phyloP scores from a whole-genome alignment of 345 rosid genomes.

The Brassica juncea region DNA sequence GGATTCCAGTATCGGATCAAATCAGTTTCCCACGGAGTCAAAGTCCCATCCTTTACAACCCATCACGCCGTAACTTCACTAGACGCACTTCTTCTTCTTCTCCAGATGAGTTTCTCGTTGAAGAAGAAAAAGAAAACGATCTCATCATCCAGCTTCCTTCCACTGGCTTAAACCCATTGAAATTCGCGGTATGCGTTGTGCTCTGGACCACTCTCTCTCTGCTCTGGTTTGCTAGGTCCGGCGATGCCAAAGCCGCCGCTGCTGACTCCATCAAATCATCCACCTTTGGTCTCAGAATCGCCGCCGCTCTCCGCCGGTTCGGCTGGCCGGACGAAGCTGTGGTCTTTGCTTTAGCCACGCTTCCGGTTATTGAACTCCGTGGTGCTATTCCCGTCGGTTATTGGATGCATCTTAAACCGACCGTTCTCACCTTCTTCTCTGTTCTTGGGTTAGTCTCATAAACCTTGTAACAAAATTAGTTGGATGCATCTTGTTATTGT shows the following conservation, averaged over 20 bases:
- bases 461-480: not conserved
- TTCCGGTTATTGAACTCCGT: conserved; percentile 89
- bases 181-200: conserved; percentile 56
- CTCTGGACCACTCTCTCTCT: conserved; percentile 79
- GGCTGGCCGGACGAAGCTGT: conserved; percentile 90
- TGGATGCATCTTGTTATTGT: conserved; percentile 9
- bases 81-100: conserved; percentile 31
- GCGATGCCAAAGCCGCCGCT: conserved; percentile 79
- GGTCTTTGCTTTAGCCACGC: conserved; percentile 88
- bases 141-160: conserved; percentile 38
- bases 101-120: conserved; percentile 42
- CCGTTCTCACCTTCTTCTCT: conserved; percentile 54
- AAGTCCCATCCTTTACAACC: conserved; percentile 4
- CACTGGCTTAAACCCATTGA: conserved; percentile 50
- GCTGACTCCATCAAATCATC: conserved; percentile 83
- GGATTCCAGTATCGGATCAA: conserved; percentile 21
- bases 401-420: conserved; percentile 89
- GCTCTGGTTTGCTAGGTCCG: conserved; percentile 74
- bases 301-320: conserved; percentile 57
- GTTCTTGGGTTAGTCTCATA: conserved; percentile 68
- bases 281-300: conserved; percentile 70
- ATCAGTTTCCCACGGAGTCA: conserved; percentile 27
- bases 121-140: conserved; percentile 36
- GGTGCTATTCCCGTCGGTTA: conserved; percentile 97
- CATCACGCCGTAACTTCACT: conserved; percentile 15